Evolutionary conservation across 805 yeast species (phyloP), one percentile per base, ranked within the genome.

Genomic region (Wickerhamiella qilinensis): DNA sequence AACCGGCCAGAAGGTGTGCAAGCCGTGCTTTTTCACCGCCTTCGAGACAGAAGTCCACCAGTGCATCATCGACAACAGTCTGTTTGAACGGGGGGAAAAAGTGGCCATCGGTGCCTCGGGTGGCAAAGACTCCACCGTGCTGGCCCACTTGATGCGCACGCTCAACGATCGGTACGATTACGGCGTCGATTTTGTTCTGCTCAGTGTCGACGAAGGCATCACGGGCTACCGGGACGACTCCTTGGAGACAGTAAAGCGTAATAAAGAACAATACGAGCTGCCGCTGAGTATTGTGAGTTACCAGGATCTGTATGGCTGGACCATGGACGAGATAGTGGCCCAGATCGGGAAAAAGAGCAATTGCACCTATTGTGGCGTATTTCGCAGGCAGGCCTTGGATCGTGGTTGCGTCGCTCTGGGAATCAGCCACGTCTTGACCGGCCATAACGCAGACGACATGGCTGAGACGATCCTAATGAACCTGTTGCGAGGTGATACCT

Each of bases 51-150:
- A 91, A 55, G 81, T 91, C 45, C 98, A 91, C 62, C 71, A 84
- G 49, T 88, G 98, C 2, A 88, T 91, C 34, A 63, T 67, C 12
- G 63, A 70, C 27, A 77, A 78, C 38, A 64, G 72, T 1, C 67
- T 91, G 35, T 91, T 91, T 51, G 56, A 72, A 19, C 65, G 62
- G 0, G 97, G 97, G 14, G 98, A 91, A 53, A 69, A 63, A 20
- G 86, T 91, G 2, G 98, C 97, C 15, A 86, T 91, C 19, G 99
- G 99, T 15, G 99, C 99, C 0, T 83, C 95, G 1, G 99, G 99
- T 20, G 99, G 99, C 38, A 91, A 91, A 52, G 99, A 91, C 56
- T 83, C 95, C 3, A 91, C 99, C 0, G 99, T 91, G 1, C 61
- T 91, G 22, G 98, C 97, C 0, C 74, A 86, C 34, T 73, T 91